Evolutionary conservation across 148 eudicot genomes (phyloP), one percentile per base, ranked within the genome.

Genomic region (Rhododendron molle): DNA sequence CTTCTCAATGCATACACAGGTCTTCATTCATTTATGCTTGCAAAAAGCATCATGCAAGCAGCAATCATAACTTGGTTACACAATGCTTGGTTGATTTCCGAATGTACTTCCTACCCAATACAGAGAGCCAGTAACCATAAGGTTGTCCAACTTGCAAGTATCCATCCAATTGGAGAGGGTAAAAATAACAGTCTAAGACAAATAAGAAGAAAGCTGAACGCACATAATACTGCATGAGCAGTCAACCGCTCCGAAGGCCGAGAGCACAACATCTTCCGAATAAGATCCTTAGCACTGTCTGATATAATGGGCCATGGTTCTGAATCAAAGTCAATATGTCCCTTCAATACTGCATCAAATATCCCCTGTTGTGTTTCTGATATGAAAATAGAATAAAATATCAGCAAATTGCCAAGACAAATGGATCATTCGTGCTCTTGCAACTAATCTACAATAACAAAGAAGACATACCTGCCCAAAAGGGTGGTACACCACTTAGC

Each of bases 361-460:
- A 97, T 97, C 83, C 99, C 99, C 87, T 95, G 98, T 82, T 97
- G 98, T 13, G 98, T 95, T 91, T 97, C 98, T 97, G 93, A 89
- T 80, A 73, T 52, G 60, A 83, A 67, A 84, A 86, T 80, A 15
- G 36, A 73, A 60, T 43, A 12, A 73, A 54, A 5, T 46, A 21
- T 89, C 56, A 82, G 77, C 50, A 80, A 62, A 60, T 18, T 18
- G 38, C 47, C 13, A 1, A 49, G 46, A 72, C 77, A 69, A 46
- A 44, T 83, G 1, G 7, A 28, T 12, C 15, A 62, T 82, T 62
- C 28, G 9, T 56, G 28, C 54, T 34, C 3, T 71, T 30, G 36
- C 14, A 71, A 30, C 76, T 71, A 28, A 4, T 16, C 34, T 28
- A 58, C 44, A 7, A 6, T 32, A 47, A 32, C n/a, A 15, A 69